Evolutionary conservation across 2,329 filamentous ascomycete genomes (phyloP).

Genomic region (Emergomyces pasteurianus): DNA sequence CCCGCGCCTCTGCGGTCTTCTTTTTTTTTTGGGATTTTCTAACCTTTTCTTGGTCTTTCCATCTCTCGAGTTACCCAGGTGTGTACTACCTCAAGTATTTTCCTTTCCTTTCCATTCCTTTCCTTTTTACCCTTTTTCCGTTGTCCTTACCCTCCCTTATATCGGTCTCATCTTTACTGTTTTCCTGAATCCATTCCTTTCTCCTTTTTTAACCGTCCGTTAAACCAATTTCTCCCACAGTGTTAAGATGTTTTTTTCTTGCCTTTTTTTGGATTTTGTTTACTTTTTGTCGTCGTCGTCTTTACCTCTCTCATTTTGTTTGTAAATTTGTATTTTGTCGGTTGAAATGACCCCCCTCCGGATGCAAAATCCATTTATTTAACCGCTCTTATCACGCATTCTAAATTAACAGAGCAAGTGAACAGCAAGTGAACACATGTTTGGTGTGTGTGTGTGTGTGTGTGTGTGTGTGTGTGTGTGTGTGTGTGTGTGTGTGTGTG

Average conservation of each 20-base stretch:
- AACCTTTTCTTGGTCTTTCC: constrained; percentile 11
- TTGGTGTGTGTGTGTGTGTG: not conserved
- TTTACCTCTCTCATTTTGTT: not conserved
- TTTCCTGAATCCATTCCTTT: not conserved
- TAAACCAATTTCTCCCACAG: not conserved
- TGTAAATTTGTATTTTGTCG: too few relatives aligned
- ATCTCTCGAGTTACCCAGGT: constrained; percentile 14
- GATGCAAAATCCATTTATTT: not conserved
- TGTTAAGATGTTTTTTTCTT: not conserved
- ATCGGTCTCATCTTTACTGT: too few relatives aligned
- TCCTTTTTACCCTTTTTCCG: constrained; percentile 2
- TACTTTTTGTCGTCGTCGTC: not conserved
- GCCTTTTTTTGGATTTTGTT: not conserved
- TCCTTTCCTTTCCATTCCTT: not conserved
- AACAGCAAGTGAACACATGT: too few relatives aligned
- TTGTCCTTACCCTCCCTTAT: not conserved
- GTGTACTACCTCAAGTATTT: constrained; percentile 3
- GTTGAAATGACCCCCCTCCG: not conserved
- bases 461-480: too few relatives aligned
- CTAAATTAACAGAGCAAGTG: not conserved
- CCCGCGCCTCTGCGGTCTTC: too few relatives aligned
- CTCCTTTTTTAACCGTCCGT: not conserved
- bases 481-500: too few relatives aligned
- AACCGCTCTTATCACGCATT: not conserved
- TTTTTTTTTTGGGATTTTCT: constrained; percentile 16